These are phyloP conservation scores for Amoeboradix gromovi DNA, from an alignment of 371 early-diverging fungal genomes.

Conservation along the genomic window DNA sequence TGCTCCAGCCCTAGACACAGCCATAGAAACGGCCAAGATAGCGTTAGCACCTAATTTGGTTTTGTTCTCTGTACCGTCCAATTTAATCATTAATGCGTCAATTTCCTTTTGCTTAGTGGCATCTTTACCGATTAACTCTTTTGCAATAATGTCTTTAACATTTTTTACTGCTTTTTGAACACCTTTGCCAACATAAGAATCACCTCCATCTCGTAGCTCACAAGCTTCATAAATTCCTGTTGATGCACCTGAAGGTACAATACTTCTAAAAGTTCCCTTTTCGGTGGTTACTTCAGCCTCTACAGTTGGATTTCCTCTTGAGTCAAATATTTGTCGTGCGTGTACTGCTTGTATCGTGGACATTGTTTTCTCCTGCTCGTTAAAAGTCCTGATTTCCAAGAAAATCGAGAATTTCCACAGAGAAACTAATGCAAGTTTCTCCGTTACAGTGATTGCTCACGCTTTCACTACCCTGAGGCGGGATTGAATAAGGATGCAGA, in stretches of 20 bases:
- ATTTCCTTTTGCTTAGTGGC: constrained; percentile 57
- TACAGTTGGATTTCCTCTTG: constrained; percentile 94
- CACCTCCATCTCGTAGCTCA: constrained; percentile 73
- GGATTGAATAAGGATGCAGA: too few species aligned
- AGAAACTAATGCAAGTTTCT: too few species aligned
- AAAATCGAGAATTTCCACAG: too few species aligned
- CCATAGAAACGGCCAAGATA: constrained; percentile 86
- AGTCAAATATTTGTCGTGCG: constrained; percentile 95
- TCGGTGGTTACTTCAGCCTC: constrained; percentile 86
- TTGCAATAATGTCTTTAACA: constrained; percentile 58
- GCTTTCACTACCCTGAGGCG: too few species aligned
- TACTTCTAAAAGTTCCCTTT: constrained; percentile 67
- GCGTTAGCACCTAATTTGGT: constrained; percentile 76
- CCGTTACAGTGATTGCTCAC: too few species aligned
- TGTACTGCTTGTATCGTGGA: constrained; percentile 22
- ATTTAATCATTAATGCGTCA: constrained; percentile 58
- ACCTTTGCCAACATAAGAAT: constrained; percentile 75
- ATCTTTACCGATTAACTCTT: constrained; percentile 38
- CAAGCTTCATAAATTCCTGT: constrained; percentile 95
- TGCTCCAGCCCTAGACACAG: constrained; percentile 83
- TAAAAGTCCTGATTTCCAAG: too few species aligned
- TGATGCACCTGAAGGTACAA: constrained; percentile 94
- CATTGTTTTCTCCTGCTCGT: neutral
- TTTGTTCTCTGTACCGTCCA: constrained; percentile 87
- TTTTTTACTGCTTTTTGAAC: constrained; percentile 72